These are phyloP conservation scores for Adansonia madagascariensis DNA, from an alignment of 441 rosid species.

Conservation along the genomic window DNA sequence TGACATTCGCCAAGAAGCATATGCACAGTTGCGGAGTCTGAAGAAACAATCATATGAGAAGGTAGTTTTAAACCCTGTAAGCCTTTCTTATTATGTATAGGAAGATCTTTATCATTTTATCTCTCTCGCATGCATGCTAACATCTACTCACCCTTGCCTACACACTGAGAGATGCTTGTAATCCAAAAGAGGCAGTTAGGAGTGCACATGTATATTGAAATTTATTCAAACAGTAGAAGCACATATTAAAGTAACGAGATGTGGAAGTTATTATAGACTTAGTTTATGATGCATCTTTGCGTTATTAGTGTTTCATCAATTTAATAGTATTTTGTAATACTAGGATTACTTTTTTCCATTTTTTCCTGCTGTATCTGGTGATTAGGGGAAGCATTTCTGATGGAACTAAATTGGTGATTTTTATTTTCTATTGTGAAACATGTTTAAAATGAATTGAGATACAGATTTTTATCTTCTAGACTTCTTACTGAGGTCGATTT, in stretches of 20 bases:
- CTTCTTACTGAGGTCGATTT: neutral
- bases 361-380: constrained; percentile 4
- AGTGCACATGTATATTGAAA: neutral
- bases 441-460: constrained; percentile 2
- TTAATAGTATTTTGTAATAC: neutral
- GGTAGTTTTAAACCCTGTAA: constrained; percentile 40
- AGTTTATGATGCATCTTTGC: neutral
- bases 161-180: neutral
- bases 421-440: neutral
- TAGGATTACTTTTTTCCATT: constrained; percentile 7
- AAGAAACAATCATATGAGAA: constrained; percentile 63
- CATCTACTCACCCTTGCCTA: neutral
- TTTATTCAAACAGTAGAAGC: neutral
- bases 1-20: constrained; percentile 73
- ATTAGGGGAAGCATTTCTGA: neutral
- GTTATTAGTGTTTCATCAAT: neutral
- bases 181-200: neutral
- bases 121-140: neutral
- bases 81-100: neutral
- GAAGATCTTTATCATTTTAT: neutral
- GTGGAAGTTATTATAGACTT: neutral
- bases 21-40: constrained; percentile 53
- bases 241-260: neutral
- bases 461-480: neutral
- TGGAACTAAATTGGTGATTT: neutral